Base-by-base conservation (phyloP, 2,329 filamentous ascomycete species). In the Aspergillus calidoustus region DNA sequence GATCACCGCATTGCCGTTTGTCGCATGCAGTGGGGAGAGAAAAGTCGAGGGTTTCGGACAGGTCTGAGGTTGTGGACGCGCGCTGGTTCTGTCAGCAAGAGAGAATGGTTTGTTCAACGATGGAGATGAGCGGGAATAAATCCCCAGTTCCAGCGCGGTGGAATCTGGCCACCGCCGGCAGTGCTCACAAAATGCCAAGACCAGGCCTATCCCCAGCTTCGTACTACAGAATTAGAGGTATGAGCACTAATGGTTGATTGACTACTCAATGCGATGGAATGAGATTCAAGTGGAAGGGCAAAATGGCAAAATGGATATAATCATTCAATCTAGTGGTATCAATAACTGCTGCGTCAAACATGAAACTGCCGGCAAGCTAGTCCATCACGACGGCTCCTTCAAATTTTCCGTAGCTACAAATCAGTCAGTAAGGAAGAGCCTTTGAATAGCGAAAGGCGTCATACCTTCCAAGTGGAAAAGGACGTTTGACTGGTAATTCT, bases 401-500 rank as follows among this genome's bases (percentile, higher is more conserved):
- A 96, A 79, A 68, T 90, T 93, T 66, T 93, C 91, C 70, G 92
- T 96, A 44, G 91, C 92, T 96, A 67, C 48, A 46, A 46, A 11
- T 2, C 22, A 7, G 22, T 52, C 30, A 62, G 55, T 13, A 41
- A 30, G 4, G n/a, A 54, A 41, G 13, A 15, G 28, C 49, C 59
- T 23, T 30, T 19, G 31, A 38, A 43, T 48, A 43, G 19, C 2
- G 13, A 9, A 34, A 15, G 28, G 17, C 23, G 8, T 17, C 76
- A 68, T 82, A 96, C 95, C 95, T 88, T 98, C 95, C 6, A 99
- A 84, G 72, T 99, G 95, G 76, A 99, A 98, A 6, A 98, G 82
- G 15, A 98, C 94, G 71, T 98, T 99, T 11, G 93, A 97, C 77
- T 97, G 93, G 76, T 99, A 99, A 80, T 98, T 99, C 82, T 98